A percentile compares a stretch with the other conserved stretches of the same genome.
Evolutionary conservation across 169 alveolate species (phyloP).

Genomic region (Babesia ovata): DNA sequence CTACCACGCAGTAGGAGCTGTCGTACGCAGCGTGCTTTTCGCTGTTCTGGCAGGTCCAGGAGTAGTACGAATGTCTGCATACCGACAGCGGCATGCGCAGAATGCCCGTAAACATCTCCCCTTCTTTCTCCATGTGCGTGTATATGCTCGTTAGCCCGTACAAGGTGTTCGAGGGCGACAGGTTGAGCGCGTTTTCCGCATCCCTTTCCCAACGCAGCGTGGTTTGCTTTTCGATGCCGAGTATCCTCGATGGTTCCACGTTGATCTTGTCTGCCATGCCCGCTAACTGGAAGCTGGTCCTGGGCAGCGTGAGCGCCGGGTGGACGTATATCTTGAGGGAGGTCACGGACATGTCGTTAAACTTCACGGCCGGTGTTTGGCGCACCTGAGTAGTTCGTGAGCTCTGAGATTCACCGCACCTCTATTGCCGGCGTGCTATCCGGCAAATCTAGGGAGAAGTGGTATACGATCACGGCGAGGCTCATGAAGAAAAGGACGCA

Average conservation of each 20-base stretch:
- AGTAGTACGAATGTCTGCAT: constrained; percentile 8
- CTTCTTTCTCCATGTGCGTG: not conserved
- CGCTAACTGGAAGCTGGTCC: constrained; percentile 22
- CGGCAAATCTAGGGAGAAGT: not conserved
- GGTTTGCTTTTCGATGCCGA: constrained; percentile 11
- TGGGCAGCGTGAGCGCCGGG: constrained; percentile 52
- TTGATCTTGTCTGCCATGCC: not conserved
- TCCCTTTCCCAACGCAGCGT: constrained; percentile 39
- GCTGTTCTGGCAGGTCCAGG: constrained; percentile 67
- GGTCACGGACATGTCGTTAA: not conserved
- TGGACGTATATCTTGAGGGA: constrained; percentile 44
- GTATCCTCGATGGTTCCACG: constrained; percentile 50
- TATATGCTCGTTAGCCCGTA: constrained; percentile 27
- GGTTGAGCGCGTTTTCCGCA: constrained; percentile 18
- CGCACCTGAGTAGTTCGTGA: not conserved
- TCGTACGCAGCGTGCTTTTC: constrained; percentile 26
- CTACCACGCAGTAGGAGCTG: constrained; percentile 42
- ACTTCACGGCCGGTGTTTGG: not conserved
- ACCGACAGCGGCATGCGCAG: constrained; percentile 34
- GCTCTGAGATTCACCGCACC: not conserved
- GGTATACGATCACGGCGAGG: not conserved
- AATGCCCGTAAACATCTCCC: constrained; percentile 13
- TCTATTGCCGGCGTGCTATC: not conserved
- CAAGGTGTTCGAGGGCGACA: not conserved
- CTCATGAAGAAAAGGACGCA: not conserved